Conservation (phyloP, 768 basidiomycete species). For the Kwoniella bestiolae region DNA sequence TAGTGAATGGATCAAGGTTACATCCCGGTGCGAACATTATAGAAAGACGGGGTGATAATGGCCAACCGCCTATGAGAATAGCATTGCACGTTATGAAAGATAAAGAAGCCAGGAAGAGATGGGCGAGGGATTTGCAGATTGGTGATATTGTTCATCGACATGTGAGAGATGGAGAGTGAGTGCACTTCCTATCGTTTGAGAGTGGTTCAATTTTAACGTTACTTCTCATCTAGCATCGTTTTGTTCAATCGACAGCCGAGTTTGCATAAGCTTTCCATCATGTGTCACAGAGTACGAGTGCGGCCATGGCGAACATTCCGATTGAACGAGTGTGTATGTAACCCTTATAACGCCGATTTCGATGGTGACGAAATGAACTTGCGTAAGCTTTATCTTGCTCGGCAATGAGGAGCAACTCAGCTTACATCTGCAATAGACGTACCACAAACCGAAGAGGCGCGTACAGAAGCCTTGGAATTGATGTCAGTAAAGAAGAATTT, state of each 20-base stretch:
- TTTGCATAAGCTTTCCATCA: constrained; percentile 98
- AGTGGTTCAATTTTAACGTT: constrained; percentile 10
- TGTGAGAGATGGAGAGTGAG: constrained; percentile 84
- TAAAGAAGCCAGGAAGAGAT: constrained; percentile 47
- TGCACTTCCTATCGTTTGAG: neutral
- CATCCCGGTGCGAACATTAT: constrained; percentile 86
- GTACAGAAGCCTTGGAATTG: constrained; percentile 93
- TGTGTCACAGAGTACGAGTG: constrained; percentile 92
- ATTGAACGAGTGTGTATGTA: constrained; percentile 98
- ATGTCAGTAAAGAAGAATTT: constrained; percentile 98
- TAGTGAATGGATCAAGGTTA: constrained; percentile 83
- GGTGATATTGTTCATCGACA: constrained; percentile 96
- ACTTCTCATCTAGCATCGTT: constrained; percentile 65
- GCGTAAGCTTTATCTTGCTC: constrained; percentile 64
- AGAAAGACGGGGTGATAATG: constrained; percentile 34
- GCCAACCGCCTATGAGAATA: constrained; percentile 32
- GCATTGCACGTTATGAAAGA: constrained; percentile 49
- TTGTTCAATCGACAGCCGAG: constrained; percentile 98
- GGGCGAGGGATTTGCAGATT: constrained; percentile 78
- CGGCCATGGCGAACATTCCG: constrained; percentile 97
- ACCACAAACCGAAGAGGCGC: constrained; percentile 96
- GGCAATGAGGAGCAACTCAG: neutral
- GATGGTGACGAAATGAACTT: constrained; percentile 99
- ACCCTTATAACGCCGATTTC: constrained; percentile 98
- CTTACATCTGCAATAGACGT: constrained; percentile 67